Base-by-base conservation (phyloP, 139 green algal genomes). In the Closterium sp. region DNA sequence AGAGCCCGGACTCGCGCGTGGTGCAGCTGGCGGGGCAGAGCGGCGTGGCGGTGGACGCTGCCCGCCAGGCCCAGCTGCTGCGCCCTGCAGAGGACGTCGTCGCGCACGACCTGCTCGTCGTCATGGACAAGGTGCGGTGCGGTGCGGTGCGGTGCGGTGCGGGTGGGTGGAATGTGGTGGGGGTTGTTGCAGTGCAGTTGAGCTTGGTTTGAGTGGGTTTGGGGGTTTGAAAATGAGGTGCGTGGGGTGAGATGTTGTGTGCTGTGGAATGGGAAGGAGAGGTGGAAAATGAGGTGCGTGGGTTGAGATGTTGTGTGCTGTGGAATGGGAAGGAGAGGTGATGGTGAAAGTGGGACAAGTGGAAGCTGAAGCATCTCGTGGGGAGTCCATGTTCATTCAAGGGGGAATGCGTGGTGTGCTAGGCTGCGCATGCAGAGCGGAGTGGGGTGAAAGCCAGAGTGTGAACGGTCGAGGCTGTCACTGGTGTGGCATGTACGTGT, bases 111-210 rank as follows among this genome's bases (percentile, higher is more conserved):
- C 38, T 98, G 92, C 86, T 98, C 21, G 87, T 98, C 87, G 96
- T 97, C 0, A 97, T 98, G 95, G 97, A 98, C 93, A 98, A 94
- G 91, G 91, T 94, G 29, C 10, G 86, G n/a, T 4, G 79, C 9
- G 24, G 27, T 86, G 79, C 24, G 24, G 11, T 86, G 79, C 6
- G 24, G 22, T 5, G 79, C 4, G 79, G 28, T 30, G 28, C n/a
- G n/a, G 24, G 9, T 21, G 84, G 84, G 28, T 28, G 85, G 22
- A 29, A 29, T 30, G 22, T 17, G 85, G 22, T 87, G 85, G n/a
- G 85, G 85, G n/a, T 22, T 21, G 85, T 28, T 30, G 85, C 85
- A 79, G 62, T 79, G 17, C 62, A 79, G 62, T 79, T 79, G 17
- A 27, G 62, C 17, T 79, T 22, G 62, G 62, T 27, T 79, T 79